Base-by-base conservation (phyloP, 2,329 filamentous ascomycete genomes). In the Orbilia oligospora region DNA sequence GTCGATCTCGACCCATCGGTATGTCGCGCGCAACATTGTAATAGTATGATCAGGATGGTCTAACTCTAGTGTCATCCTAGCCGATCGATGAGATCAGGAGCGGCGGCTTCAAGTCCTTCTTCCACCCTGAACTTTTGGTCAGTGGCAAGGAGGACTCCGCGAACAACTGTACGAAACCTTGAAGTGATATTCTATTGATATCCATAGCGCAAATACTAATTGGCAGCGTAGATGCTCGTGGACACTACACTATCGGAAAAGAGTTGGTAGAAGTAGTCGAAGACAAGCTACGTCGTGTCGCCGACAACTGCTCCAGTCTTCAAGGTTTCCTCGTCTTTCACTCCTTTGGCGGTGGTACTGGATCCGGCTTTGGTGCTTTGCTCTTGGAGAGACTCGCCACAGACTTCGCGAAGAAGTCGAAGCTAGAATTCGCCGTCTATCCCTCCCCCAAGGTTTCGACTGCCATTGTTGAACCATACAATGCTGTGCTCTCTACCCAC, bases 321-420 rank as follows among this genome's bases (percentile, higher is more conserved):
- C 89, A 91, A 83, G 89, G 89, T 69, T 91, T 91, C 86, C 84
- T 91, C 80, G 88, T 91, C 83, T 91, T 91, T 86, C 90, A 91
- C 85, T 91, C 89, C 9, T 91, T 91, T 80, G 90, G 90, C 80
- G 90, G 90, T 83, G 90, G 90, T 84, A 91, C 90, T 80, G 90
- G 90, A 66, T 91, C 89, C 81, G 90, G 90, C 63, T 91, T 91
- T 81, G 90, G 90, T 82, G 88, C 89, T 71, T 87, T 91, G 51
- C 85, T 91, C 79, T 86, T 91, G 61, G 90, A 91, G 84, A 88
- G 89, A 81, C 87, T 91, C 68, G 88, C 89, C 63, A 87, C 87
- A 81, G 89, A 91, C 83, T 91, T 90, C 83, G 88, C 88, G 84
- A 91, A 91, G 86, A 91, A 91, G 85, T 90, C 86, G 82, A 91